Evolutionary conservation across 805 yeast genomes (phyloP), one percentile per base, ranked within the genome.

Genomic region (Helenozyma rhizophorensis): DNA sequence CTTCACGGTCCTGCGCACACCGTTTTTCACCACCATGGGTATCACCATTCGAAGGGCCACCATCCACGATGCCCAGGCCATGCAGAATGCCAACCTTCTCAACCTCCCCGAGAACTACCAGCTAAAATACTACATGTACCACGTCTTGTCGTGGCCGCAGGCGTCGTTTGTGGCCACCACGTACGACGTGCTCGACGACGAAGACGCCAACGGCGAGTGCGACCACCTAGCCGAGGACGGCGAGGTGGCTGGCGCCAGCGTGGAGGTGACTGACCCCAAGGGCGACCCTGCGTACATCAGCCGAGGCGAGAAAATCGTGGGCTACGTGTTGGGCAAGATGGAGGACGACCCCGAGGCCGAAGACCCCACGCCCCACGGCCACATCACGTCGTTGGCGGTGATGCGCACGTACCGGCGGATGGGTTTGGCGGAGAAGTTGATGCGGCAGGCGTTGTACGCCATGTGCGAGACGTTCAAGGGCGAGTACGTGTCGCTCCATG

Each of bases 101-200:
- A 90, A 90, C 53, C 68, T 93, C 40, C 98, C 98, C 5, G 98
- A 93, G 58, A 93, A 93, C 63, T 93, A 93, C 56, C 81, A 84
- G 43, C 65, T 89, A 59, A 88, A 89, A 58, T 93, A 88, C 62
- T 93, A 93, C 62, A 74, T 93, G 72, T 93, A 93, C 60, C 98
- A 93, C 60, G 74, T 87, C 7, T 65, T 90, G 32, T 81, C 97
- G 23, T 93, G 98, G 98, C 98, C 98, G 2, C 95, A 90, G 56
- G 94, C 95, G 10, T 85, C 96, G 25, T 93, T 80, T 65, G 97
- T 93, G 23, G 98, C 98, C 12, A 82, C 90, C 1, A 81, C 93
- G 2, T 76, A 80, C 17, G 83, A 76, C 42, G 60, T 53, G 16
- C 42, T 50, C 24, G 58, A 47, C 14, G 51, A 43, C 11, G 55